Percentiles rank a stretch among this genome's conserved stretches.
Conservation (phyloP, 129 eudicot species). For the Saussurea involucrata region DNA sequence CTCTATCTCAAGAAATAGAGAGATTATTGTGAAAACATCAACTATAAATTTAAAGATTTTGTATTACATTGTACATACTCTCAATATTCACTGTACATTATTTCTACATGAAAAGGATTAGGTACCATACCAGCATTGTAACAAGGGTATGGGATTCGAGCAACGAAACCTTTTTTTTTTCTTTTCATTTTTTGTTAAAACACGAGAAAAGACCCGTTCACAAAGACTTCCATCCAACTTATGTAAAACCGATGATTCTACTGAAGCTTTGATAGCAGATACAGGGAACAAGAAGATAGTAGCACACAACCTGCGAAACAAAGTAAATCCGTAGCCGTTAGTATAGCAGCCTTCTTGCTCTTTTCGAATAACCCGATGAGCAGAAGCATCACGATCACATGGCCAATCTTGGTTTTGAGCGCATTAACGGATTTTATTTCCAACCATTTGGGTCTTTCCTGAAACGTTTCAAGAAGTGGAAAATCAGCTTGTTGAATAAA, state of each 20-base stretch:
- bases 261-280: conserved; percentile 73
- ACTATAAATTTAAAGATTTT: not conserved
- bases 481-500: not conserved
- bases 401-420: conserved; percentile 92
- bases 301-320: conserved; percentile 84
- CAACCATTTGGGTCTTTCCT: conserved; percentile 96
- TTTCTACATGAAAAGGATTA: conserved; percentile 9
- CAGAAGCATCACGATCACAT: conserved; percentile 95
- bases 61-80: conserved; percentile 14
- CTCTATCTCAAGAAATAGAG: not conserved
- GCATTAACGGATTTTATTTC: conserved; percentile 86
- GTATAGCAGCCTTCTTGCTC: conserved; percentile 69
- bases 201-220: not conserved
- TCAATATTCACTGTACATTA: conserved; percentile 16
- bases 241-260: not conserved
- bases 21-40: too few relatives aligned
- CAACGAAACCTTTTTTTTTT: not conserved
- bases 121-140: not conserved
- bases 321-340: conserved; percentile 69
- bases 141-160: not conserved
- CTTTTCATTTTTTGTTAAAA: not conserved
- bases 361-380: conserved; percentile 87
- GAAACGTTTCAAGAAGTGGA: conserved; percentile 18
- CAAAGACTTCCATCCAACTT: not conserved
- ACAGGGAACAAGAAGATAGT: conserved; percentile 70